phyloP scores from a whole-genome alignment of 1,284 basidiomycete genomes.

The Meira miltonrushii region DNA sequence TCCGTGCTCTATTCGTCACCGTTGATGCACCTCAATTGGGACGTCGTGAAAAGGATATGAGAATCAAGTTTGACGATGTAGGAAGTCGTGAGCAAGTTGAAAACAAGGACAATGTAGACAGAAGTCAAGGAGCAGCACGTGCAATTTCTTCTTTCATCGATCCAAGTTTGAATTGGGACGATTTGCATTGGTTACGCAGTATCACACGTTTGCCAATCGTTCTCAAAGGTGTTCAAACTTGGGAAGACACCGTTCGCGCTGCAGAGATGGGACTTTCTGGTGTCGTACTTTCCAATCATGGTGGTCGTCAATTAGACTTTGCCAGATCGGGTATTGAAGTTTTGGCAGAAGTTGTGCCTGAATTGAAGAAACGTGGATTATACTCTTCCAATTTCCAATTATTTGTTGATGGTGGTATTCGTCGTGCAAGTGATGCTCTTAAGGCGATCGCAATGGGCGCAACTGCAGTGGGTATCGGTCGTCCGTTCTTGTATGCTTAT shows the following conservation, averaged over 20 bases:
- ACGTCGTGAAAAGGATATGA: constrained; percentile 85
- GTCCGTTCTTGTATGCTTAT: constrained; percentile 21
- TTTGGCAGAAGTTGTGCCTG: constrained; percentile 75
- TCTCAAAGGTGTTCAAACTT: constrained; percentile 60
- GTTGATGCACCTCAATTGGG: constrained; percentile 90
- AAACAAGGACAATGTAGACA: constrained; percentile 62
- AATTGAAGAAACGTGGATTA: constrained; percentile 65
- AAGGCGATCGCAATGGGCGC: constrained; percentile 90
- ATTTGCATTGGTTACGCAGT: constrained; percentile 78
- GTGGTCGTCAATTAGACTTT: constrained; percentile 82
- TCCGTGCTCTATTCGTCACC: constrained; percentile 80
- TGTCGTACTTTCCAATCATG: constrained; percentile 66
- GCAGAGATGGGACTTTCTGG: constrained; percentile 77
- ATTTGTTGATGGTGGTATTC: constrained; percentile 86
- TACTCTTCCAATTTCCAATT: constrained; percentile 69
- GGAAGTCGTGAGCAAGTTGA: constrained; percentile 45
- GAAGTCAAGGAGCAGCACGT: constrained; percentile 82
- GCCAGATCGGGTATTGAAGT: constrained; percentile 84
- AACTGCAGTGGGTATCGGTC: constrained; percentile 66
- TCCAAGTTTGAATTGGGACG: constrained; percentile 77
- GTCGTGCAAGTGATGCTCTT: constrained; percentile 70
- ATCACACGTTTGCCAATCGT: constrained; percentile 78
- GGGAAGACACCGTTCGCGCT: constrained; percentile 65
- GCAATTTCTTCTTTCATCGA: constrained; percentile 97
- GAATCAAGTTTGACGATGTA: constrained; percentile 83